Conservation (phyloP, 495 filamentous ascomycete genomes). For the Penicillium verhagenii region DNA sequence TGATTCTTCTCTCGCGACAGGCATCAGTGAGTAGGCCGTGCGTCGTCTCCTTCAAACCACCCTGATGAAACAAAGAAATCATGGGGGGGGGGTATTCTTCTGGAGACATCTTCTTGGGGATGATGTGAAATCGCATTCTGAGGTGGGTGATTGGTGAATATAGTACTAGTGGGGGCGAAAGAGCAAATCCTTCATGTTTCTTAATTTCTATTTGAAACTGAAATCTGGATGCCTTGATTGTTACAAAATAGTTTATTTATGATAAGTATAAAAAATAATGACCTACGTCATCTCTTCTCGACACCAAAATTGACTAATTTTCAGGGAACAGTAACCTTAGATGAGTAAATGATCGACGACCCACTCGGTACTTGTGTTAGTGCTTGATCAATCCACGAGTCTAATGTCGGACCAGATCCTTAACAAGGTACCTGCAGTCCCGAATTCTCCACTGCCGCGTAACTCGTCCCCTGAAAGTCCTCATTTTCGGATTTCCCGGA, state of each 20-base stretch:
- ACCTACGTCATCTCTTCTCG: neutral
- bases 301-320: too few relatives aligned
- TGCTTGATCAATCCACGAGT: neutral
- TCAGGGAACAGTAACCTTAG: neutral
- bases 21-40: neutral
- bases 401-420: neutral
- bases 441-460: neutral
- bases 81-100: too few relatives aligned
- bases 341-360: neutral
- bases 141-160: too few relatives aligned
- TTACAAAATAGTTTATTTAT: too few relatives aligned
- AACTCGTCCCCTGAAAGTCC: neutral
- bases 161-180: neutral
- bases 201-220: neutral
- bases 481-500: neutral
- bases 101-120: too few relatives aligned
- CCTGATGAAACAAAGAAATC: neutral
- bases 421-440: neutral
- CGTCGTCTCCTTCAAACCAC: neutral
- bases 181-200: too few relatives aligned
- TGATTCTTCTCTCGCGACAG: slow-evolving; percentile 4
- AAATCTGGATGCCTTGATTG: neutral
- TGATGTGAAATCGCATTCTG: too few relatives aligned
- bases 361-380: neutral
- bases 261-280: neutral